A percentile compares a stretch with the other conserved stretches of the same genome.
These are phyloP conservation scores for Berkeleyomyces basicola DNA, from an alignment of 2,329 filamentous ascomycete genomes.

Conservation along the genomic window DNA sequence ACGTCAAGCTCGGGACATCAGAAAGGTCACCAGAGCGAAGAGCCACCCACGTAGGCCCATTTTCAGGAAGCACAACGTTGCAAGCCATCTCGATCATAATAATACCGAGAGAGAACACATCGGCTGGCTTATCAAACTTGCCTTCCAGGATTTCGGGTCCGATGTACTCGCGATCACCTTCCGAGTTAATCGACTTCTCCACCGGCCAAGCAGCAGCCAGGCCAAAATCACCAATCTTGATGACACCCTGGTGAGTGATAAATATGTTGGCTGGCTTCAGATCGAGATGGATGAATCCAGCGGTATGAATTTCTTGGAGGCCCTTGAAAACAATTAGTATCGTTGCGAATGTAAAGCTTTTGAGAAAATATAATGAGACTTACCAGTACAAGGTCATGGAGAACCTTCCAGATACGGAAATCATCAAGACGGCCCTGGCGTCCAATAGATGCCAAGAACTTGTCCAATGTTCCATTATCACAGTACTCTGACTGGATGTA, in stretches of 20 bases:
- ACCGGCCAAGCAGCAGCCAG: conserved; percentile 68
- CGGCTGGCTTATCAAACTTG: conserved; percentile 74
- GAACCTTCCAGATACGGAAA: conserved; percentile 96
- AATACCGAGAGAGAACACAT: conserved; percentile 85
- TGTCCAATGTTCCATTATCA: conserved; percentile 78
- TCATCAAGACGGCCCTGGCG: conserved; percentile 79
- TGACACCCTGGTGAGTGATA: conserved; percentile 61
- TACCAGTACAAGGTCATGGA: conserved; percentile 72
- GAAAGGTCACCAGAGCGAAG: conserved; percentile 79
- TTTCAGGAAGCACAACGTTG: conserved; percentile 86
- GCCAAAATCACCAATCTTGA: conserved; percentile 80
- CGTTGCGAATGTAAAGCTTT: conserved; percentile 9
- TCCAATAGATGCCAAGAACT: conserved; percentile 70
- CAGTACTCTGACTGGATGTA: conserved; percentile 98
- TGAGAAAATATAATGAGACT: conserved; percentile 21
- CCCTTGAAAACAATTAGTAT: conserved; percentile 37
- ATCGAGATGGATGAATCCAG: conserved; percentile 71
- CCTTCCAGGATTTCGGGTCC: conserved; percentile 82
- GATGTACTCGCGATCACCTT: conserved; percentile 93
- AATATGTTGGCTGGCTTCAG: conserved; percentile 75
- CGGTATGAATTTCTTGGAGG: conserved; percentile 75
- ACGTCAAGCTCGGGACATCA: conserved; percentile 75
- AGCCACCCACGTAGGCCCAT: conserved; percentile 79
- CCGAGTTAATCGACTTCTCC: conserved; percentile 60
- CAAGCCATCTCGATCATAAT: conserved; percentile 90